Base-by-base conservation (phyloP, 2,329 filamentous ascomycete species). In the Talaromyces sp. region DNA sequence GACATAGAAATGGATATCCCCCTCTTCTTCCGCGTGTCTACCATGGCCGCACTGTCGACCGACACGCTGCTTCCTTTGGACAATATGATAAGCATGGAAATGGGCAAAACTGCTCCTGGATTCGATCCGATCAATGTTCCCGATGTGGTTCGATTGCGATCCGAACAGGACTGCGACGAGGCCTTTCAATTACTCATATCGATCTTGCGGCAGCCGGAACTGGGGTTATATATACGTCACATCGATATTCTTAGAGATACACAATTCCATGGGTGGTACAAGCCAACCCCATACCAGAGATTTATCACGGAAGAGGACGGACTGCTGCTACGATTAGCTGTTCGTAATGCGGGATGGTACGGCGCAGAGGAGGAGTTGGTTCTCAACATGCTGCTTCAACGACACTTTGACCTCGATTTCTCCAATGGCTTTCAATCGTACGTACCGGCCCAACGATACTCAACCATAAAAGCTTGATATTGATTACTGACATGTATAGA, bases 21-120 rank as follows among this genome's bases (percentile, higher is more conserved):
- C 9, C 57, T 59, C 21, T 59, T 59, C 46, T 56, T 51, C 45
- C 57, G 57, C 52, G 57, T 59, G 45, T 59, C 57, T 7, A 59
- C 57, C 28, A 59, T 59, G 57, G 45, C 52, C 22, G 53, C 57
- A 8, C 39, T 59, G 2, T 59, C 57, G 17, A 56, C 57, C 25
- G 52, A 45, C 45, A 59, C 45, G 21, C 8, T 59, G 8, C 19
- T 56, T 11, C 57, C 57, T 9, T 17, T 59, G 19, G 57, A 59
- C 10, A 52, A 51, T 56, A n/a, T 59, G 13, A 50, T 50, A 43
- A 39, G 28, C 22, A 25, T 50, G 33, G 36, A 48, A 13, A 40
- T 56, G 52, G 41, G 25, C 4, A 56, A 37, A 31, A 52, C 40
- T 31, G 45, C 48, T 3, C 45, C 57, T 31, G 45, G 39, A 7